Base-by-base conservation (phyloP, 1,139 yeast species). In the Debaryomyces subglobosus region DNA sequence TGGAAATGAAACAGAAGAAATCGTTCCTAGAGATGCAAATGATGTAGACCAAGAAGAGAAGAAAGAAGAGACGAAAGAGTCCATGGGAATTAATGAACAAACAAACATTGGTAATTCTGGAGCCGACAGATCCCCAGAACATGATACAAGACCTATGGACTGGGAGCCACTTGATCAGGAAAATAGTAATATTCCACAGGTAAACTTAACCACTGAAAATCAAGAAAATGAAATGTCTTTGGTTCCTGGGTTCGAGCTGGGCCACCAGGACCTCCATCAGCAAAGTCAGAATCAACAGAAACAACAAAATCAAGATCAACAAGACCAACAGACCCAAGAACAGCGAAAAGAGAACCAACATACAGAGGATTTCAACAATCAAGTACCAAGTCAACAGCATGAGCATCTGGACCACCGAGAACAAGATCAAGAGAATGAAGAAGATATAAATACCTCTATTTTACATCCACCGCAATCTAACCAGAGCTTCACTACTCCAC, bases 401-500 rank as follows among this genome's bases (percentile, higher is more conserved):
- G 35, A 32, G 5, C 35, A 32, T 1, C 35, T 7, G 12, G 18
- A 32, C 20, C 7, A 32, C 7, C 20, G 15, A 6, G 35, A 32
- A 20, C 25, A 5, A 5, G 45, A 37, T 5, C 38, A 44, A 3
- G 47, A 33, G 9, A 36, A 44, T 16, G 52, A 50, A 27, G 49
- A 47, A 18, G 49, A 42, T 2, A 52, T 47, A 21, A 55, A 53
- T 32, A 43, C 47, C 12, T 39, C 44, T 5, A 18, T 21, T 37
- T 16, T 44, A 15, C 40, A 44, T 5, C 40, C 40, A 7, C 42
- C 34, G 13, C 27, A 29, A 25, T 16, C 35, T 25, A 30, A 20
- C 27, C 48, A 27, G 18, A 45, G 16, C 16, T 39, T 70, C 50
- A 64, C 75, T n/a, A 74, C 79, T 8, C 79, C 79, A 0, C 72